These are phyloP conservation scores for Psilocybe tampanensis DNA, from an alignment of 768 basidiomycete species.

Conservation along the genomic window DNA sequence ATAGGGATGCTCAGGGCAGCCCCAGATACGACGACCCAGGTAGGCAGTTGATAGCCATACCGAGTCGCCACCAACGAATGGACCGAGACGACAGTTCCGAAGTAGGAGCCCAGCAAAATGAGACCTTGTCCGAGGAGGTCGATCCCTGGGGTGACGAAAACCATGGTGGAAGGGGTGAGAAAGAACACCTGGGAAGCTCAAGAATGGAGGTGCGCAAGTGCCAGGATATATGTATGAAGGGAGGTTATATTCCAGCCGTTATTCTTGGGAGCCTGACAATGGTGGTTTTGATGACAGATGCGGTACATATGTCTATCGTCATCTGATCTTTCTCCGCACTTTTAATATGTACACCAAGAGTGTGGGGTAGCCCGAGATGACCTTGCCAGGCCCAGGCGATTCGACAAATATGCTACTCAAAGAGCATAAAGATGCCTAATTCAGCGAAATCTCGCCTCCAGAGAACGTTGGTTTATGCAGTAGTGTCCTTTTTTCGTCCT, in stretches of 20 bases:
- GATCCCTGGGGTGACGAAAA: slow-evolving; percentile 35
- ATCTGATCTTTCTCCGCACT: no score
- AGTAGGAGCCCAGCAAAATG: slow-evolving; percentile 15
- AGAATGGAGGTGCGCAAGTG: neutral
- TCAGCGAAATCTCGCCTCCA: no score
- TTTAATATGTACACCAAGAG: no score
- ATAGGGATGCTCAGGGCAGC: slow-evolving; percentile 36
- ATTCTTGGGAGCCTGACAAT: neutral
- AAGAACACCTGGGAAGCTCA: neutral
- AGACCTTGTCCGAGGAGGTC: slow-evolving; percentile 30
- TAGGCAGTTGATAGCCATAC: slow-evolving; percentile 29
- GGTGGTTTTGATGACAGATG: no score
- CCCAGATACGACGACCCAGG: slow-evolving; percentile 37
- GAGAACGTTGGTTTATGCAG: no score
- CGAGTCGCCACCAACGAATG: slow-evolving; percentile 13
- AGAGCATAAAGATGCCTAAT: no score
- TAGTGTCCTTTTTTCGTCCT: no score
- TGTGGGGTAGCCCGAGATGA: no score
- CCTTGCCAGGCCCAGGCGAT: no score
- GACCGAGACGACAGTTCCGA: slow-evolving; percentile 6
- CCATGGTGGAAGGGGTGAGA: slow-evolving; percentile 18
- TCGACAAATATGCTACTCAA: no score
- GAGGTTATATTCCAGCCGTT: neutral
- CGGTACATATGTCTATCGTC: no score
- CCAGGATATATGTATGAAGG: neutral